A percentile compares a stretch with the other conserved stretches of the same genome.
These are phyloP conservation scores for Lasiodiplodia hormozganensis DNA, from an alignment of 2,329 filamentous ascomycete genomes.

Conservation along the genomic window DNA sequence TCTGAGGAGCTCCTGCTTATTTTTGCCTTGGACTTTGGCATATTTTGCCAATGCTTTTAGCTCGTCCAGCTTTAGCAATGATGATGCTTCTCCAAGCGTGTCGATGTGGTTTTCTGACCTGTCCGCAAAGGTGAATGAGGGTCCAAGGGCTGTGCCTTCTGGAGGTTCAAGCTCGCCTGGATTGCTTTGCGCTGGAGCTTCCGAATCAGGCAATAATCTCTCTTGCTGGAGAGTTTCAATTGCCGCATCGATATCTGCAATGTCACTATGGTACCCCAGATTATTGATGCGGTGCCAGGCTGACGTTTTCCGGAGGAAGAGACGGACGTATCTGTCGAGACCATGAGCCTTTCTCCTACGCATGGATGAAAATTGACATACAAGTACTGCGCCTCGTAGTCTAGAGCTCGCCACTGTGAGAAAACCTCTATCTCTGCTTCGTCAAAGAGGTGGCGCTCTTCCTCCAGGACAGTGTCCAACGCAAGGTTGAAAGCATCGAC, in stretches of 20 bases:
- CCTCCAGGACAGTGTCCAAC: conserved; percentile 84
- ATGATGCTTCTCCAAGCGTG: conserved; percentile 81
- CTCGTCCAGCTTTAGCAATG: conserved; percentile 84
- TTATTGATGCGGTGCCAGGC: conserved; percentile 86
- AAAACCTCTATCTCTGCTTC: conserved; percentile 80
- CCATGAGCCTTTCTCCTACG: conserved; percentile 5
- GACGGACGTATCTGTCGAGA: conserved; percentile 76
- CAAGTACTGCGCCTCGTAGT: conserved; percentile 90
- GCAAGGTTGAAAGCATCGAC: conserved; percentile 97
- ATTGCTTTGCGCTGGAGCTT: conserved; percentile 45
- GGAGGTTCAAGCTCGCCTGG: conserved; percentile 59
- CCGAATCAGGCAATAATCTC: conserved; percentile 61
- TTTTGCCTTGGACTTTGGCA: conserved; percentile 84
- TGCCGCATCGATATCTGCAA: conserved; percentile 73
- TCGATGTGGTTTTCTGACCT: conserved; percentile 74
- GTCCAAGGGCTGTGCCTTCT: conserved; percentile 57
- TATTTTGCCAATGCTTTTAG: conserved; percentile 85
- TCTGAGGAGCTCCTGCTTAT: conserved; percentile 78
- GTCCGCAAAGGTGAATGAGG: conserved; percentile 80
- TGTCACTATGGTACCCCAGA: conserved; percentile 82
- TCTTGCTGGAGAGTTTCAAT: conserved; percentile 68
- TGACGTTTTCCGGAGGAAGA: conserved; percentile 91
- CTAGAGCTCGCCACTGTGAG: conserved; percentile 71
- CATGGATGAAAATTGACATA: conserved; percentile 55
- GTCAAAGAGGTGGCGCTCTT: conserved; percentile 88